These are phyloP conservation scores for Elsinoe batatas DNA, from an alignment of 2,329 filamentous ascomycete genomes.

Conservation along the genomic window DNA sequence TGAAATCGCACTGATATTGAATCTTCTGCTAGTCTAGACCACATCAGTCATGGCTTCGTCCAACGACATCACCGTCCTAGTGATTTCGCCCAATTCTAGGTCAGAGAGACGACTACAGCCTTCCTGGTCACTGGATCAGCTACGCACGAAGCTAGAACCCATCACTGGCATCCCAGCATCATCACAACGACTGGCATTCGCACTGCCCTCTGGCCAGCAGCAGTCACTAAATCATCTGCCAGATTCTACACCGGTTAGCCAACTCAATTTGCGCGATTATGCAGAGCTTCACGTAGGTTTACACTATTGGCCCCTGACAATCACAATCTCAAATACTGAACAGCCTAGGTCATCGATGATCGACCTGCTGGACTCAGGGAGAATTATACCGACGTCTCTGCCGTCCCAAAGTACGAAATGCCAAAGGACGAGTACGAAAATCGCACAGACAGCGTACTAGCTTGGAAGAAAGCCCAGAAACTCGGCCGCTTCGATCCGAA, in stretches of 20 bases:
- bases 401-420: conserved; percentile 83
- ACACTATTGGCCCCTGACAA: not conserved
- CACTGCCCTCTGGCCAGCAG: conserved; percentile 51
- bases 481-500: conserved; percentile 92
- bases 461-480: conserved; percentile 92
- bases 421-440: conserved; percentile 77
- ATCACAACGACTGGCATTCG: conserved; percentile 66
- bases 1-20: too few relatives aligned
- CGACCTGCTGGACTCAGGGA: conserved; percentile 64
- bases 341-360: conserved; percentile 61
- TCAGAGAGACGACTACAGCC: conserved; percentile 88
- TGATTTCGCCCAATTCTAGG: conserved; percentile 64
- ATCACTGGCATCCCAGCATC: conserved; percentile 83
- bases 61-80: conserved; percentile 60
- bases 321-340: not conserved
- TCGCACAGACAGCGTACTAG: conserved; percentile 77
- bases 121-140: conserved; percentile 75
- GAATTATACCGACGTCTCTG: conserved; percentile 71
- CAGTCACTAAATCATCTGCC: conserved; percentile 53
- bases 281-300: conserved; percentile 69
- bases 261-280: conserved; percentile 61
- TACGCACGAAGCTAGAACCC: conserved; percentile 82
- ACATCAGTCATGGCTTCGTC: conserved; percentile 26
- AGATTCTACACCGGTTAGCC: conserved; percentile 59
- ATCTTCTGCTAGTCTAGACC: not conserved